Conservation (phyloP, 2,329 filamentous ascomycete species). For the Fusarium succisae region DNA sequence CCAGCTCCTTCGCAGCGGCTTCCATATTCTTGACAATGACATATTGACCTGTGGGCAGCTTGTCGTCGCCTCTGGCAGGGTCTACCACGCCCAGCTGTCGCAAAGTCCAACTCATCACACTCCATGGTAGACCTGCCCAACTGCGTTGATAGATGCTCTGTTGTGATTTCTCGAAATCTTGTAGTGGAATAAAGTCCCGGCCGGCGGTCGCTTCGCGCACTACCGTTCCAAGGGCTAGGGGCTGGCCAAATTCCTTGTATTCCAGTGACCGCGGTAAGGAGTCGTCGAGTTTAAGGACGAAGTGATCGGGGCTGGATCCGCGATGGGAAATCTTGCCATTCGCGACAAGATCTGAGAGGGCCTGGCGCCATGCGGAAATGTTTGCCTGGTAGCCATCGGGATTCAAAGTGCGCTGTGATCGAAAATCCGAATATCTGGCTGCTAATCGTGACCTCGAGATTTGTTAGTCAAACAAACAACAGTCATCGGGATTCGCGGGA, state of each 20-base stretch:
- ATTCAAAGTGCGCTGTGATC: conserved; percentile 76
- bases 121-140: conserved; percentile 76
- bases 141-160: conserved; percentile 77
- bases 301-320: conserved; percentile 54
- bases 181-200: conserved; percentile 74
- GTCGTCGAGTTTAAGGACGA: conserved; percentile 66
- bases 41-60: conserved; percentile 68
- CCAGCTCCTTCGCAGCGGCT: conserved; percentile 64
- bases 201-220: conserved; percentile 77
- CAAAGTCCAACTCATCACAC: conserved; percentile 78
- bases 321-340: conserved; percentile 63
- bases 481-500: not conserved
- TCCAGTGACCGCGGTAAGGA: conserved; percentile 76
- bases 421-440: conserved; percentile 90
- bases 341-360: conserved; percentile 73
- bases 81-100: conserved; percentile 72
- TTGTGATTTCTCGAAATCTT: conserved; percentile 71
- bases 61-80: conserved; percentile 59
- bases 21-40: conserved; percentile 73
- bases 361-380: conserved; percentile 79
- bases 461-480: not conserved
- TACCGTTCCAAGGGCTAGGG: conserved; percentile 81
- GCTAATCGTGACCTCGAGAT: conserved; percentile 75
- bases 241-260: conserved; percentile 80
- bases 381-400: conserved; percentile 88